phyloP scores from a whole-genome alignment of 345 rosid species.

The Salix purpurea region DNA sequence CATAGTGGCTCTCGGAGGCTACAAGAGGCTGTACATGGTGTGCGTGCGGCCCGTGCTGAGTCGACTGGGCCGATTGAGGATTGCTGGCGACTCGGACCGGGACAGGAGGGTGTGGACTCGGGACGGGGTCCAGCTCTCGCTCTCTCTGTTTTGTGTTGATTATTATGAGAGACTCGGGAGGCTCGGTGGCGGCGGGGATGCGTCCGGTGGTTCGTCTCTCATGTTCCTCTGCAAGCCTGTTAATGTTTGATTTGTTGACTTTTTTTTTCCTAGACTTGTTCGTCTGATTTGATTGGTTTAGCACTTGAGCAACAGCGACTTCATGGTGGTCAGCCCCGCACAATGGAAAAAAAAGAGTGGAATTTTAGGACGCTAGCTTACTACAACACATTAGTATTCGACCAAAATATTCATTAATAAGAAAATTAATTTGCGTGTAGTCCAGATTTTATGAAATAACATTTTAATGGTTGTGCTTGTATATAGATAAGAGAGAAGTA shows the following conservation, averaged over 20 bases:
- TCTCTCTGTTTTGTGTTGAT: constrained; percentile 77
- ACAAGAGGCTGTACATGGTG: constrained; percentile 75
- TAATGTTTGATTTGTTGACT: constrained; percentile 45
- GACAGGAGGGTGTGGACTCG: constrained; percentile 38
- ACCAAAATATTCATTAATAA: too few relatives aligned
- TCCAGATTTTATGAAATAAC: too few relatives aligned
- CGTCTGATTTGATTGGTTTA: background rate
- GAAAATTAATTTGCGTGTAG: too few relatives aligned
- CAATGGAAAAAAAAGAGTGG: too few relatives aligned
- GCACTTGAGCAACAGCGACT: too few relatives aligned
- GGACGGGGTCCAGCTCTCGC: constrained; percentile 79
- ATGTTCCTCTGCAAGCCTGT: constrained; percentile 87
- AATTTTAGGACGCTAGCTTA: too few relatives aligned
- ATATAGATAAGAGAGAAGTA: too few relatives aligned
- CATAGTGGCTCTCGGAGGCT: constrained; percentile 86
- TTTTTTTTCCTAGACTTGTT: background rate
- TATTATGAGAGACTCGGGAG: constrained; percentile 67
- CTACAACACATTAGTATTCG: too few relatives aligned
- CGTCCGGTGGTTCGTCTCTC: constrained; percentile 64
- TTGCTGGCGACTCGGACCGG: constrained; percentile 11
- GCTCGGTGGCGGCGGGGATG: constrained; percentile 33
- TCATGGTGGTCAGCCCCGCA: too few relatives aligned
- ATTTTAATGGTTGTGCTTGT: too few relatives aligned
- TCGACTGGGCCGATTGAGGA: constrained; percentile 25
- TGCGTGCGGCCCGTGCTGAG: constrained; percentile 63